Base-by-base conservation (phyloP, 352 stramenopile species). In the Phytophthora colocasiae region DNA sequence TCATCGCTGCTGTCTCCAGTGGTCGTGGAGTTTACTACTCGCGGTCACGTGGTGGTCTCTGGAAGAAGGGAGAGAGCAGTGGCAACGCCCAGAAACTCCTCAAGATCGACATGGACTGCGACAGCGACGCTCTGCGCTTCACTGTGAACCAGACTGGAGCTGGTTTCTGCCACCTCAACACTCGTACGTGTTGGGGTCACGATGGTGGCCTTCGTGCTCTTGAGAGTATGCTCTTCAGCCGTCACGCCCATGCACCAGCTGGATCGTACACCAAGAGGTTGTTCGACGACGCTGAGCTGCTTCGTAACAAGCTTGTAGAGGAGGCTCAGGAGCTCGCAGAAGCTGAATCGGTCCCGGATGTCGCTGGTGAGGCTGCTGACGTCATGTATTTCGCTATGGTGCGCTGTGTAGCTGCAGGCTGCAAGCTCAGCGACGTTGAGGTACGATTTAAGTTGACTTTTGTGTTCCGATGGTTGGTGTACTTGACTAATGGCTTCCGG, bases 351-450 rank as follows among this genome's bases (percentile, higher is more conserved):
- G 73, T 83, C 31, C 55, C 90, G 15, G 87, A 99, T 63, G 93
- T 99, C 0, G 95, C 96, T 7, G 93, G 91, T 34, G 96, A 99
- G 75, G 85, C 97, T 7, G 97, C 96, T 6, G 97, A 99, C 80
- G 91, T 99, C 14, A 78, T 98, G 66, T 99, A 99, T 71, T 99
- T 99, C 77, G 93, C 95, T 17, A 97, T 99, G 86, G 91, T 97
- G 44, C 88, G 91, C 50, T 97, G 93, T 40, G 83, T 93, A 6
- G 95, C 95, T 38, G 95, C 92, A 34, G 93, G 94, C 19, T 96
- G 94, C 36, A 96, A 87, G 55, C 87, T 98, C 40, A 86, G 97
- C 52, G 95, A 98, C 76, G 85, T 98, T 3, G 88, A 97, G 61
- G 85, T 91, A 75, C 26, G 66, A 47, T 7, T 43, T 22, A 48